These are phyloP conservation scores for Colletotrichum lupini DNA, from an alignment of 2,329 filamentous ascomycete species.

Conservation along the genomic window DNA sequence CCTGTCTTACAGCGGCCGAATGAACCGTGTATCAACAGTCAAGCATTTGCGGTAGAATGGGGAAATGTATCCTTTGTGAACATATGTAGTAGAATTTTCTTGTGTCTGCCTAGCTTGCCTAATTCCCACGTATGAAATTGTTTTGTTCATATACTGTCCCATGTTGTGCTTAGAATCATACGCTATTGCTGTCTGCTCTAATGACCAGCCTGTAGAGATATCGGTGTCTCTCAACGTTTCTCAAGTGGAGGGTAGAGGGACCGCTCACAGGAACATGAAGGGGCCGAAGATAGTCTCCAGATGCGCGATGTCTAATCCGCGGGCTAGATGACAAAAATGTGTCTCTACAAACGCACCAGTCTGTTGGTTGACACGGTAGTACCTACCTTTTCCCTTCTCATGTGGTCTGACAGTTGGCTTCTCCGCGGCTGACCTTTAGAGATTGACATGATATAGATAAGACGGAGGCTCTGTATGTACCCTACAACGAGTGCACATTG, in stretches of 20 bases:
- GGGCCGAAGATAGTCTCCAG: not conserved
- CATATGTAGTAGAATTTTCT: constrained; percentile 56
- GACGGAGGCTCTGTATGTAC: too few species aligned
- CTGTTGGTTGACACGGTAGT: not conserved
- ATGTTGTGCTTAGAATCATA: not conserved
- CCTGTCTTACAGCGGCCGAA: constrained; percentile 39
- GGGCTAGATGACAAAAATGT: not conserved
- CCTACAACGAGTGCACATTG: too few species aligned
- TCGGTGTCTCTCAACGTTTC: not conserved
- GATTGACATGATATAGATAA: too few species aligned
- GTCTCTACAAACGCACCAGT: not conserved
- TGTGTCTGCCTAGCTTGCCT: constrained; percentile 35
- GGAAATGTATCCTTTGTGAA: constrained; percentile 55
- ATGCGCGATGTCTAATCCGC: not conserved
- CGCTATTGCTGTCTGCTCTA: not conserved
- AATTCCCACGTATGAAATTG: constrained; percentile 19
- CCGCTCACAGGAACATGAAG: not conserved
- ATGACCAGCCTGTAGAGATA: not conserved
- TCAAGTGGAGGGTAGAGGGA: not conserved
- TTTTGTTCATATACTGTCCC: not conserved
- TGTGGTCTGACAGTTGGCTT: too few species aligned
- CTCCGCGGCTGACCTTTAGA: too few species aligned
- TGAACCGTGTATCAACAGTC: constrained; percentile 55
- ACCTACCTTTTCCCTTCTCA: not conserved
- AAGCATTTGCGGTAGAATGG: constrained; percentile 48